Evolutionary conservation across 202 grass and related monocot genomes (phyloP).

Genomic region (Schoenoplectus triqueter): DNA sequence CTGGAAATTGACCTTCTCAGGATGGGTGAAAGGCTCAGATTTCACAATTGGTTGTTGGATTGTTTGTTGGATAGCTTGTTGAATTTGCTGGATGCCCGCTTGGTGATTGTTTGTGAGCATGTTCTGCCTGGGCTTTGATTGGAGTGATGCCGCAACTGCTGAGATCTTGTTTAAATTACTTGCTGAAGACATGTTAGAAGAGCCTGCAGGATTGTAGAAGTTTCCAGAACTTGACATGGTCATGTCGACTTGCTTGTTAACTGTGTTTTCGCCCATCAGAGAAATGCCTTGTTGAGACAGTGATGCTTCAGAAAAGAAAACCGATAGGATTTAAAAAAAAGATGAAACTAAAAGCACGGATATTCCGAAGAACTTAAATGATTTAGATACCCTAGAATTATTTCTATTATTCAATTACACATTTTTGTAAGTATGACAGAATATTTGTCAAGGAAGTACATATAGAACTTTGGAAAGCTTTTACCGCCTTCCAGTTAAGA

Average conservation of each 20-base stretch:
- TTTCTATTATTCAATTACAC: constrained; percentile 43
- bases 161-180: constrained; percentile 63
- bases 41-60: constrained; percentile 75
- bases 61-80: constrained; percentile 68
- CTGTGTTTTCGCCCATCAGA: constrained; percentile 39
- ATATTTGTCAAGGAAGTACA: background rate
- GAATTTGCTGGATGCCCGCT: constrained; percentile 65
- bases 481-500: constrained; percentile 4
- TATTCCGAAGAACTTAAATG: constrained; percentile 41
- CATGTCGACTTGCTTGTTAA: constrained; percentile 42
- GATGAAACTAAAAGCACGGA: constrained; percentile 28
- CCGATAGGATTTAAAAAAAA: background rate
- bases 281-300: constrained; percentile 45
- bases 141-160: constrained; percentile 54
- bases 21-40: constrained; percentile 75
- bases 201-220: constrained; percentile 57
- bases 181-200: constrained; percentile 60
- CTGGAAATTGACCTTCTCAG: constrained; percentile 78
- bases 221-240: constrained; percentile 59
- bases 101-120: constrained; percentile 66
- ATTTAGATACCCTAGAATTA: constrained; percentile 16
- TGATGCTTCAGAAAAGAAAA: constrained; percentile 46
- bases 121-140: constrained; percentile 70
- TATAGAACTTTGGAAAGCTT: constrained; percentile 27
- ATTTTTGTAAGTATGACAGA: constrained; percentile 21